A percentile compares a stretch with the other conserved stretches of the same genome.
phyloP scores from a whole-genome alignment of 139 green algal genomes.

The Chlorella sp. region DNA sequence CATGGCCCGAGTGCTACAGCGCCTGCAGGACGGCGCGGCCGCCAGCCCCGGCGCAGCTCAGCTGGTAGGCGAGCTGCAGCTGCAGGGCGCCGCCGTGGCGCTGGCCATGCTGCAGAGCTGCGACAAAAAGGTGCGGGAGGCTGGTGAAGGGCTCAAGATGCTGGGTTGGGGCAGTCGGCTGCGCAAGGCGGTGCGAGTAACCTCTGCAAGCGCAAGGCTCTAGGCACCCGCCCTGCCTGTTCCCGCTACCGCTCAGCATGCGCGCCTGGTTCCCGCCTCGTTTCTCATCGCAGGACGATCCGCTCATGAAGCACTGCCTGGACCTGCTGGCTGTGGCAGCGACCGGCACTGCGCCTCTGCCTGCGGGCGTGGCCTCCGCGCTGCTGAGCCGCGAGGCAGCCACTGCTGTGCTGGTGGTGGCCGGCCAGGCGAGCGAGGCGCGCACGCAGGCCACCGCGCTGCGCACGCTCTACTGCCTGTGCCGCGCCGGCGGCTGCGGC shows the following conservation, averaged over 20 bases:
- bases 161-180: no score
- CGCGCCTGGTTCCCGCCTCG: background rate
- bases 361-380: background rate
- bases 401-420: background rate
- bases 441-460: slow-evolving; percentile 23
- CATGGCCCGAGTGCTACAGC: slow-evolving; percentile 17
- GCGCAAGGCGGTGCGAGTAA: background rate
- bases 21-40: background rate
- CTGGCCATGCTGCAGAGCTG: slow-evolving; percentile 29
- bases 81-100: slow-evolving; percentile 3
- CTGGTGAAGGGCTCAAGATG: no score
- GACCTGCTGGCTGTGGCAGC: slow-evolving; percentile 15
- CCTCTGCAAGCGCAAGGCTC: background rate
- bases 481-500: slow-evolving; percentile 17
- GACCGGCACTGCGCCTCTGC: background rate
- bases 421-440: background rate
- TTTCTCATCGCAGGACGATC: slow-evolving; percentile 12
- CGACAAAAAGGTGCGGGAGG: slow-evolving; percentile 9
- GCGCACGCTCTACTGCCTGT: slow-evolving; percentile 13
- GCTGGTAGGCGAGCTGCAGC: slow-evolving; percentile 12
- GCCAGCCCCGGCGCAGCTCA: background rate
- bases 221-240: background rate
- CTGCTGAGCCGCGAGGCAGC: slow-evolving; percentile 21
- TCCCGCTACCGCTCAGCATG: background rate
- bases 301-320: slow-evolving; percentile 20